Percentiles rank a stretch among this genome's conserved stretches.
These are phyloP conservation scores for Phialophora macrospora DNA, from an alignment of 2,329 filamentous ascomycete species.

Conservation along the genomic window DNA sequence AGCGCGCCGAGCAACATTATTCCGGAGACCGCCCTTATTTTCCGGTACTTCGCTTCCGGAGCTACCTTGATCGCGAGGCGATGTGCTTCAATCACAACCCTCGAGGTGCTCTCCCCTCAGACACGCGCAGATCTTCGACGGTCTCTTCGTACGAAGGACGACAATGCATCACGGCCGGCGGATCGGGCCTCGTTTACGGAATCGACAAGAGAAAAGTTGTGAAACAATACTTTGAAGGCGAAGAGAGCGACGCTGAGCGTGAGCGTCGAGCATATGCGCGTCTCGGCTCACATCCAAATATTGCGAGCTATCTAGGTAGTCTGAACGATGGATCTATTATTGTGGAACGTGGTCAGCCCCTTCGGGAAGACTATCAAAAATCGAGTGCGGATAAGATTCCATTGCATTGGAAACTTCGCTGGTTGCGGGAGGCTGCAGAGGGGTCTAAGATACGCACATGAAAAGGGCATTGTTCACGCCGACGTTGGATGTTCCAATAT, in stretches of 20 bases:
- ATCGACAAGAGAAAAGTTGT: conserved; percentile 24
- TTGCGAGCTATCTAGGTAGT: conserved; percentile 14
- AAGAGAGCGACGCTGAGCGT: conserved; percentile 8
- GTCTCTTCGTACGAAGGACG: conserved; percentile 6
- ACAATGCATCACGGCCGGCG: conserved; percentile 21
- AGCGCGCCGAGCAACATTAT: too few relatives aligned
- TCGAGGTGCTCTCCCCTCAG: neutral
- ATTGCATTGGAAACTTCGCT: conserved; percentile 18
- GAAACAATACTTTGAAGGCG: conserved; percentile 23
- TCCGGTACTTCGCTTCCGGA: too few relatives aligned
- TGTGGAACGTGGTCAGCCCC: conserved; percentile 19
- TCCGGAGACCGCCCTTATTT: too few relatives aligned
- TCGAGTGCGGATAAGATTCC: conserved; percentile 15
- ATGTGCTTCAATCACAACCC: conserved; percentile 3
- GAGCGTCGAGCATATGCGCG: conserved; percentile 26
- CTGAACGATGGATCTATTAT: conserved; percentile 19
- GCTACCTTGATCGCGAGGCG: neutral
- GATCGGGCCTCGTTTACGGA: conserved; percentile 26
- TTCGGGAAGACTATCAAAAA: conserved; percentile 12
- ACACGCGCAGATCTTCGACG: neutral
- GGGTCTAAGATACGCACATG: conserved; percentile 20
- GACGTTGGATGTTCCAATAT: conserved; percentile 30
- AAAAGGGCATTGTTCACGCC: conserved; percentile 24
- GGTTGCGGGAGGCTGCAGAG: conserved; percentile 23
- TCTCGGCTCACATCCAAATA: conserved; percentile 25